Conservation (phyloP, 805 yeast species). For the Kazachstania africana region DNA sequence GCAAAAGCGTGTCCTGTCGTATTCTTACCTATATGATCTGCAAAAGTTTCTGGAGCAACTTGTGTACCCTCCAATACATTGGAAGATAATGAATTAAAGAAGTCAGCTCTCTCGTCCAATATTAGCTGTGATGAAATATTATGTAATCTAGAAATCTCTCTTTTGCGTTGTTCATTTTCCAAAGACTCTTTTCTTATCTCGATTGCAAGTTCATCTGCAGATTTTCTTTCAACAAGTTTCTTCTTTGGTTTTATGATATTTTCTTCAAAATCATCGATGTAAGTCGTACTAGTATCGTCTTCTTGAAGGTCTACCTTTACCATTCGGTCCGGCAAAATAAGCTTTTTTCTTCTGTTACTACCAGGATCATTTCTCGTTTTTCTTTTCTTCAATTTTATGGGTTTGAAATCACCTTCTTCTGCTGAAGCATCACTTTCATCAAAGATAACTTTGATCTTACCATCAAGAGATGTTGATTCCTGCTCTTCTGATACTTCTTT, state of each 20-base stretch:
- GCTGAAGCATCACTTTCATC: slow-evolving; percentile 9
- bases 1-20: too few species aligned
- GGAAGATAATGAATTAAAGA: slow-evolving; percentile 14
- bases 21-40: too few species aligned
- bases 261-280: slow-evolving; percentile 9
- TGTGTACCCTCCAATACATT: too few species aligned
- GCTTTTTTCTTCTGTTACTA: slow-evolving; percentile 18
- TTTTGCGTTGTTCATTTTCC: slow-evolving; percentile 10
- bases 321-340: slow-evolving; percentile 21
- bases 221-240: background rate
- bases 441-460: slow-evolving; percentile 20
- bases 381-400: slow-evolving; percentile 31
- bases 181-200: slow-evolving; percentile 27
- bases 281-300: slow-evolving; percentile 7
- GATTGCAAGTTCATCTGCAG: slow-evolving; percentile 24
- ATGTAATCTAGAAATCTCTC: slow-evolving; percentile 10
- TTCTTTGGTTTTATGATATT: background rate
- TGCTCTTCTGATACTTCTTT: background rate
- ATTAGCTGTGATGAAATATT: slow-evolving; percentile 17
- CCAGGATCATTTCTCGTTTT: slow-evolving; percentile 26
- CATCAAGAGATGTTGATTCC: background rate
- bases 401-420: slow-evolving; percentile 26
- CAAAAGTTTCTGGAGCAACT: too few species aligned
- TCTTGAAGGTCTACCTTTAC: slow-evolving; percentile 27
- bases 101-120: slow-evolving; percentile 31